A percentile compares a stretch with the other conserved stretches of the same genome.
Evolutionary conservation across 768 basidiomycete species (phyloP).

Genomic region (Podaxis rugospora): DNA sequence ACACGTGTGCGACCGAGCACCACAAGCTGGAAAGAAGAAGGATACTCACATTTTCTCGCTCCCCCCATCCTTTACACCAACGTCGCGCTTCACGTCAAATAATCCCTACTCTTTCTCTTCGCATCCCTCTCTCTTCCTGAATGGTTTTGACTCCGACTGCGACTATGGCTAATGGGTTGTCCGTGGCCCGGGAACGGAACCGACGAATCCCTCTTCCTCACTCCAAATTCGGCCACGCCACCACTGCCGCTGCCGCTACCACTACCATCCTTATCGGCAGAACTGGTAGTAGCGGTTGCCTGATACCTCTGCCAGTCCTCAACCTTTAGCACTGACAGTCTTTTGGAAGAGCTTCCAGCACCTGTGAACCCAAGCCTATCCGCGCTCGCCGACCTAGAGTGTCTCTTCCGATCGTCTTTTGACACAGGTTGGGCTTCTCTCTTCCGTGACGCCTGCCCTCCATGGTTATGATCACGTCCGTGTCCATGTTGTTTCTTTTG

Average conservation of each 20-base stretch:
- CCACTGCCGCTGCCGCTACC: conserved; percentile 2
- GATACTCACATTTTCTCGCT: conserved; percentile 1
- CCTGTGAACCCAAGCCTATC: conserved; percentile 46
- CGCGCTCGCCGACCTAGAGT: conserved; percentile 57
- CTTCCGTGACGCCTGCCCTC: conserved; percentile 32
- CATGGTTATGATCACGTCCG: conserved; percentile 23
- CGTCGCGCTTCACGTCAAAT: conserved; percentile 25
- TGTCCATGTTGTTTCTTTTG: conserved; percentile 44
- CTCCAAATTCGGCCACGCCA: conserved; percentile 14
- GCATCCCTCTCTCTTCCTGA: conserved; percentile 22
- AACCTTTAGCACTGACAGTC: conserved; percentile 74
- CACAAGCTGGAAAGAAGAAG: conserved; percentile 8
- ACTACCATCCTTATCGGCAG: conserved; percentile 2
- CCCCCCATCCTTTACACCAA: neutral
- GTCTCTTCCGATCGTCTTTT: conserved; percentile 23
- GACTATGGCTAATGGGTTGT: neutral
- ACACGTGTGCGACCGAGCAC: neutral
- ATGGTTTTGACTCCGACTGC: conserved; percentile 1
- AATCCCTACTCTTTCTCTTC: conserved; percentile 32
- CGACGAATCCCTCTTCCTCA: conserved; percentile 31
- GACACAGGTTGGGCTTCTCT: conserved; percentile 26
- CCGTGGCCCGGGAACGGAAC: conserved; percentile 55
- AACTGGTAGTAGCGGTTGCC: conserved; percentile 34
- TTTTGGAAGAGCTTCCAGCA: conserved; percentile 50
- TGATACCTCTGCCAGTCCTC: conserved; percentile 84